Evolutionary conservation across 2,329 filamentous ascomycete genomes (phyloP).

Genomic region (Talaromyces piceae): DNA sequence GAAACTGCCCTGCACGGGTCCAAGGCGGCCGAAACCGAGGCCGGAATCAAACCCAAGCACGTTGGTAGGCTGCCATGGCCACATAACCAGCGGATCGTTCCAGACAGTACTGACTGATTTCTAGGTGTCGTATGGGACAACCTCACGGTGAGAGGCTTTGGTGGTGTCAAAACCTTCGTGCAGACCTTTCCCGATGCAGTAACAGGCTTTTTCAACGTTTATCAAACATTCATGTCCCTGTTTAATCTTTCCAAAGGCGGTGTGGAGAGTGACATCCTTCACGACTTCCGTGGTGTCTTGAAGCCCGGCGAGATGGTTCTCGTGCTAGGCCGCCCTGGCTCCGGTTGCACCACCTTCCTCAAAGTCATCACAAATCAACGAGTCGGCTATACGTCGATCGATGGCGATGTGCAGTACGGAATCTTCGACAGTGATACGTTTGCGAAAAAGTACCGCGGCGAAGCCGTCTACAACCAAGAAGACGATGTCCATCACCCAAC

Average conservation of each 20-base stretch:
- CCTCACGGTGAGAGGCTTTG: conserved; percentile 67
- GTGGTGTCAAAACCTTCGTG: conserved; percentile 64
- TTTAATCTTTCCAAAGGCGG: conserved; percentile 62
- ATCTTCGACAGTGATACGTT: conserved; percentile 66
- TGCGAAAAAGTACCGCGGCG: conserved; percentile 63
- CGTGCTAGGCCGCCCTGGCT: conserved; percentile 68
- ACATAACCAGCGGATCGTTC: not conserved
- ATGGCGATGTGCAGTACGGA: conserved; percentile 70
- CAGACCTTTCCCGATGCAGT: conserved; percentile 73
- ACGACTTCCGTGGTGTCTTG: conserved; percentile 55
- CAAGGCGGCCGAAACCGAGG: conserved; percentile 62
- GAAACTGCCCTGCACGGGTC: conserved; percentile 66
- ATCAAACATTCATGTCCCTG: conserved; percentile 55
- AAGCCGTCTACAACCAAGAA: conserved; percentile 70
- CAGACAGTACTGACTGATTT: not conserved
- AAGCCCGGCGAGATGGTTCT: conserved; percentile 84
- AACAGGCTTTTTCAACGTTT: conserved; percentile 67
- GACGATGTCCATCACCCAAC: conserved; percentile 82
- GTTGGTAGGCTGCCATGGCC: conserved; percentile 42
- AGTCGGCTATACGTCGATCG: conserved; percentile 52
- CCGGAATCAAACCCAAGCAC: conserved; percentile 73
- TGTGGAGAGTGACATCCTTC: conserved; percentile 63
- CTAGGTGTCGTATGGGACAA: conserved; percentile 68
- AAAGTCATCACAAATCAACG: conserved; percentile 62
- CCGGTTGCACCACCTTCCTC: conserved; percentile 64